phyloP scores from a whole-genome alignment of 148 eudicot species.

The Heliosperma pusillum region DNA sequence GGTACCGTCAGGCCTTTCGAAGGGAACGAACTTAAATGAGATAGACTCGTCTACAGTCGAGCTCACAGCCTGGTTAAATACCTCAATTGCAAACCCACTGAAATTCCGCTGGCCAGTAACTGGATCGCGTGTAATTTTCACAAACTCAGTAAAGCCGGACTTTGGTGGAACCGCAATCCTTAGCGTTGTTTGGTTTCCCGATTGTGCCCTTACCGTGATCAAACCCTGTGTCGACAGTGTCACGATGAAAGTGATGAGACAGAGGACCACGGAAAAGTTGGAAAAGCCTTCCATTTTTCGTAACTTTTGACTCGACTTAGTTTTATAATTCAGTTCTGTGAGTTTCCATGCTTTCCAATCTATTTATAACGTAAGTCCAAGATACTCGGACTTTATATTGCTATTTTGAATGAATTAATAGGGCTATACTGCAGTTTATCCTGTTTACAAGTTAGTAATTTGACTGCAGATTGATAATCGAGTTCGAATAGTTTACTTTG shows the following conservation, averaged over 20 bases:
- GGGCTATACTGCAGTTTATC: background rate
- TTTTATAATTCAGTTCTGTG: background rate
- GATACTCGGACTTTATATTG: background rate
- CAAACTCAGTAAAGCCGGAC: slow-evolving; percentile 18
- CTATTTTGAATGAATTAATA: too few relatives aligned
- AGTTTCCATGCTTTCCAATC: background rate
- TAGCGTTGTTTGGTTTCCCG: slow-evolving; percentile 5
- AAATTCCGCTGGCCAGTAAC: slow-evolving; percentile 6
- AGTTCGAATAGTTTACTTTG: background rate
- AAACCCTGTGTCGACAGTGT: background rate
- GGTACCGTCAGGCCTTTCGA: slow-evolving; percentile 19
- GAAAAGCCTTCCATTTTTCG: background rate
- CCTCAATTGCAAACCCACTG: slow-evolving; percentile 19
- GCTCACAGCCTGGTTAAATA: slow-evolving; percentile 20
- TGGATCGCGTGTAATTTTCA: background rate
- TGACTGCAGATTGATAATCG: background rate
- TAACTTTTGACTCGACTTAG: background rate
- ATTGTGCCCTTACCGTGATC: background rate
- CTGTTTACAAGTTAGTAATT: background rate
- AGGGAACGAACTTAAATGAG: slow-evolving; percentile 13
- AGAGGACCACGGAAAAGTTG: background rate
- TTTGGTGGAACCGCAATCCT: slow-evolving; percentile 21
- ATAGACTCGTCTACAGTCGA: slow-evolving; percentile 5
- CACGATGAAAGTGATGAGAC: background rate
- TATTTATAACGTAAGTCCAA: background rate